Evolutionary conservation across 225 moss, liverwort and hornwort genomes (phyloP).

Genomic region (Pleurozium schreberi): DNA sequence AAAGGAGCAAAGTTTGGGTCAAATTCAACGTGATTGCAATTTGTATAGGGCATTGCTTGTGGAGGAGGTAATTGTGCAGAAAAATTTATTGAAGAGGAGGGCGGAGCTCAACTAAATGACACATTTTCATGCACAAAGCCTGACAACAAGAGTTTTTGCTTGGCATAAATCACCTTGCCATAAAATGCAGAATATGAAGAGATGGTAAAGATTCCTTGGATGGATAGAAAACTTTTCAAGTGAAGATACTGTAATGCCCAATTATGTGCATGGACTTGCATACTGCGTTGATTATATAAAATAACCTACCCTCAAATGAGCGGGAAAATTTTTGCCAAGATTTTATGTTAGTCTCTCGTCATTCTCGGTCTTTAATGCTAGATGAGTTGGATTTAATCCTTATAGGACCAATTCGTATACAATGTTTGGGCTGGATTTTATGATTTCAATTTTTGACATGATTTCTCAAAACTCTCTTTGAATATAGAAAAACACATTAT

Average conservation of each 20-base stretch:
- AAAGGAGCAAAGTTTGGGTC: not conserved
- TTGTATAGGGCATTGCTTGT: not conserved
- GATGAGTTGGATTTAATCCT: not conserved
- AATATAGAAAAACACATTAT: not conserved
- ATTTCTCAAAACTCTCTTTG: not conserved
- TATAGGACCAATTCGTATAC: not conserved
- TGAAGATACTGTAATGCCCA: accelerated
- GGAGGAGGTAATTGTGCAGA: accelerated
- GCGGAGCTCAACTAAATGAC: accelerated
- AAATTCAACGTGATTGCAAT: not conserved
- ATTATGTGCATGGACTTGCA: accelerated
- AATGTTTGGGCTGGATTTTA: accelerated
- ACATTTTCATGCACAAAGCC: accelerated
- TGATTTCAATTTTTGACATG: not conserved
- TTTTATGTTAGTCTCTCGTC: not conserved
- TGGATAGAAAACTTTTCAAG: not conserved
- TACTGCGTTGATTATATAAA: accelerated
- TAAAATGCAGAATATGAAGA: not conserved
- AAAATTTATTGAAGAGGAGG: accelerated
- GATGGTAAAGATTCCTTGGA: not conserved
- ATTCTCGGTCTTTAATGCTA: not conserved
- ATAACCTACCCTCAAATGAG: not conserved
- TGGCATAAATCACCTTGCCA: accelerated
- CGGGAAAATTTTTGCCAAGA: accelerated
- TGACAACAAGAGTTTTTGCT: accelerated